Conservation (phyloP, 768 basidiomycete genomes). For the Boletus speciosus region DNA sequence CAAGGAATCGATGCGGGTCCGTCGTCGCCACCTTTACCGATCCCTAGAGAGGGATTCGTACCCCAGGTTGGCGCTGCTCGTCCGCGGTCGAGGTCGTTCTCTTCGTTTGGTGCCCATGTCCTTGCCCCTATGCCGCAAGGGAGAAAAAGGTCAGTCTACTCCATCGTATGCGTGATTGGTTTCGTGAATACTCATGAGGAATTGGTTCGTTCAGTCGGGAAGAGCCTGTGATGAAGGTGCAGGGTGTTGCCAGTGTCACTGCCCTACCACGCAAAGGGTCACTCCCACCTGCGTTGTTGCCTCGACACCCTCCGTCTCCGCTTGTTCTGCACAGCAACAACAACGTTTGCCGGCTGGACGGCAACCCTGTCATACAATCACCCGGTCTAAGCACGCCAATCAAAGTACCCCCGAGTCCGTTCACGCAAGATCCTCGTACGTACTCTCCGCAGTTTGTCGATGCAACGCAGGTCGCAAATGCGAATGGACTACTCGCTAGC, state of each 20-base stretch:
- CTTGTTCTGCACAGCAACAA: slow-evolving; percentile 11
- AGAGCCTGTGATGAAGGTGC: slow-evolving; percentile 18
- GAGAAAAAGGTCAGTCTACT: slow-evolving; percentile 17
- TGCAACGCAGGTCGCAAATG: neutral
- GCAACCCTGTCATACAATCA: slow-evolving; percentile 31
- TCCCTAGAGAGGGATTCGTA: slow-evolving; percentile 63
- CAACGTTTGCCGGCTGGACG: slow-evolving; percentile 1
- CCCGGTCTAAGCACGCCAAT: slow-evolving; percentile 29
- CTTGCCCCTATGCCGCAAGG: neutral
- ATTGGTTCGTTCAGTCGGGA: slow-evolving; percentile 16
- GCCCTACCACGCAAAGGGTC: slow-evolving; percentile 4
- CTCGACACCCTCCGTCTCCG: slow-evolving; percentile 19
- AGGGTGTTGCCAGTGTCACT: neutral
- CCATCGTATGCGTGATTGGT: neutral
- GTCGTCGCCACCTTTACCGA: slow-evolving; percentile 12
- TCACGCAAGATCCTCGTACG: slow-evolving; percentile 25
- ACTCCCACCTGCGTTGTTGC: slow-evolving; percentile 21
- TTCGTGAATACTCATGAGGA: neutral
- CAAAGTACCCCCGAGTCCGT: slow-evolving; percentile 38
- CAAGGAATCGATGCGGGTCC: neutral
- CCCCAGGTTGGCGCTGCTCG: slow-evolving; percentile 51
- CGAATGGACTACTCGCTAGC: slow-evolving; percentile 6
- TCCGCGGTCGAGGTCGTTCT: slow-evolving; percentile 70
- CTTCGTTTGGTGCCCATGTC: slow-evolving; percentile 52
- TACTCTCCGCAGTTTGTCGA: slow-evolving; percentile 6